phyloP scores from a whole-genome alignment of 1,284 basidiomycete species.

The Melampsora americana region DNA sequence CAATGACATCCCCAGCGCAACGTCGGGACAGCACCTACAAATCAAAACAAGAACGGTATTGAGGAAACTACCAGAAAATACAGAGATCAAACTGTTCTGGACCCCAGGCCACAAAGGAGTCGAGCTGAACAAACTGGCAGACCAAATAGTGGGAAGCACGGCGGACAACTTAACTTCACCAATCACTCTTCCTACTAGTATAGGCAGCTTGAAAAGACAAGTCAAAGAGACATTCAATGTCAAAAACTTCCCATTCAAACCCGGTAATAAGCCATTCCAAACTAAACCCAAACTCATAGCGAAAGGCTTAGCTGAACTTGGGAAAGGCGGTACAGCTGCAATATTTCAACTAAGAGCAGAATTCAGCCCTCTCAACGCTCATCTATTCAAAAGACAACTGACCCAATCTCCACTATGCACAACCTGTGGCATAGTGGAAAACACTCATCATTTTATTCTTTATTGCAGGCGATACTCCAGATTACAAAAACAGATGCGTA shows the following conservation, averaged over 20 bases:
- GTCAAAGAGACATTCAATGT: too few species aligned
- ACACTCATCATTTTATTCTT: too few species aligned
- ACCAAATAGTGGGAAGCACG: neutral
- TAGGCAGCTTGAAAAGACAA: too few species aligned
- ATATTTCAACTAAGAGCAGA: neutral
- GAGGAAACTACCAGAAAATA: neutral
- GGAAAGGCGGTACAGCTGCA: neutral
- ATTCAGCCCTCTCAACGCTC: neutral
- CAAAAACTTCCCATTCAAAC: too few species aligned
- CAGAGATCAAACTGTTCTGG: neutral
- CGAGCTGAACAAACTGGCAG: constrained; percentile 3
- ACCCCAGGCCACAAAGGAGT: constrained; percentile 10
- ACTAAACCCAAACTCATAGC: too few species aligned
- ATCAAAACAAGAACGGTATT: neutral
- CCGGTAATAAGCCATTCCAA: too few species aligned
- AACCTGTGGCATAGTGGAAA: neutral
- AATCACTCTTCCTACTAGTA: too few species aligned
- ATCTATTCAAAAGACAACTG: neutral
- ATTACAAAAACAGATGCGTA: too few species aligned
- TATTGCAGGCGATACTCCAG: too few species aligned
- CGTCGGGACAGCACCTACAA: neutral
- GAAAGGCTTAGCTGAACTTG: too few species aligned
- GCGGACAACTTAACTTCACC: neutral
- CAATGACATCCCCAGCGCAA: neutral
- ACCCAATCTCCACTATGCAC: neutral